phyloP scores from a whole-genome alignment of 2,329 filamentous ascomycete genomes.

The Trichoderma semiorbis region DNA sequence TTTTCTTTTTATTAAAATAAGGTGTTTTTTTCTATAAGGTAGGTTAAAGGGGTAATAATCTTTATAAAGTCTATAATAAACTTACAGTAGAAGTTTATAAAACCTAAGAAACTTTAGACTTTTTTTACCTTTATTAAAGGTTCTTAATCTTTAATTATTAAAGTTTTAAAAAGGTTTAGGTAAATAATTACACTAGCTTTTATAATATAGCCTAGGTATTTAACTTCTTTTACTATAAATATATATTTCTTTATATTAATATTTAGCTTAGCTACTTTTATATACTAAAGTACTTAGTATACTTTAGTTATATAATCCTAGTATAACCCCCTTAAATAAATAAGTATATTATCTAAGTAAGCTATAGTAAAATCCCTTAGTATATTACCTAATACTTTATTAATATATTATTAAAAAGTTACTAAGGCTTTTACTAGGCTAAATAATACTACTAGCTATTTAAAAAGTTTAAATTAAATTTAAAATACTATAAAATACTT shows the following conservation, averaged over 20 bases:
- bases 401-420: conserved; percentile 12
- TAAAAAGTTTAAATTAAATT: background rate
- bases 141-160: no score
- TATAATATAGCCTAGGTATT: no score
- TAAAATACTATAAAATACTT: background rate
- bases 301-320: no score
- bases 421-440: background rate
- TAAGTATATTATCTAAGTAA: background rate
- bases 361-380: background rate
- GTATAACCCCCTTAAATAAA: background rate
- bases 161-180: no score
- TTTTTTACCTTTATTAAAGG: no score
- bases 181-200: no score
- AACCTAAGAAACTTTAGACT: no score
- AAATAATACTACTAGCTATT: background rate
- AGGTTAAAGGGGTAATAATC: background rate
- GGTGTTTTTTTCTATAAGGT: no score
- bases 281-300: background rate
- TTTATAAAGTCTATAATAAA: background rate
- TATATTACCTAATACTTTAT: background rate
- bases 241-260: background rate
- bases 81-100: background rate
- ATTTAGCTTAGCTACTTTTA: background rate
- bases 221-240: no score
- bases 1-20: no score